Percentiles rank a stretch among this genome's conserved stretches.
These are phyloP conservation scores for Suhomyces xylopsoci DNA, from an alignment of 805 yeast genomes.

Conservation along the genomic window DNA sequence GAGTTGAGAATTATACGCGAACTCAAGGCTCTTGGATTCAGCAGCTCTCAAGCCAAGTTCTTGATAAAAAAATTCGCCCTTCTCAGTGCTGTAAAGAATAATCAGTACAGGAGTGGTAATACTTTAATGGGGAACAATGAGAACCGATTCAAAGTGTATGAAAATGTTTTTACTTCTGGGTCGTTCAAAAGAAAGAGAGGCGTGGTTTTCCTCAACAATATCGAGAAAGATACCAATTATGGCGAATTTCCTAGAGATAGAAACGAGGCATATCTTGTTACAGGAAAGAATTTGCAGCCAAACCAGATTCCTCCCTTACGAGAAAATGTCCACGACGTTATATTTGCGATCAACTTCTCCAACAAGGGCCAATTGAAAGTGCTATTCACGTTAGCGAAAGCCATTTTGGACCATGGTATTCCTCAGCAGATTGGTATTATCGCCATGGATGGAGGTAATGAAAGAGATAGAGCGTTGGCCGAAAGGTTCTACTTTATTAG, in stretches of 20 bases:
- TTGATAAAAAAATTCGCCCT: constrained; percentile 38
- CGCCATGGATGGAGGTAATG: constrained; percentile 48
- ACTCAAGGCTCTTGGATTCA: constrained; percentile 29
- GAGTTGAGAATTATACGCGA: constrained; percentile 24
- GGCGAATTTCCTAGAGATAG: constrained; percentile 39
- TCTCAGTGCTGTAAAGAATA: constrained; percentile 36
- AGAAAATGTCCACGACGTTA: constrained; percentile 72
- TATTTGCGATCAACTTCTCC: constrained; percentile 65
- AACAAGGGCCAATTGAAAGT: constrained; percentile 50
- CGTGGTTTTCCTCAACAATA: constrained; percentile 73
- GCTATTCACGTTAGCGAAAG: constrained; percentile 47
- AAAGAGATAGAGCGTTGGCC: constrained; percentile 26
- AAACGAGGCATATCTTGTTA: constrained; percentile 42
- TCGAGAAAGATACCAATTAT: constrained; percentile 62
- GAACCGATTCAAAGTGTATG: constrained; percentile 33
- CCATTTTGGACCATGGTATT: constrained; percentile 52
- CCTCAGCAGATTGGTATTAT: constrained; percentile 82
- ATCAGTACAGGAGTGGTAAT: constrained; percentile 34
- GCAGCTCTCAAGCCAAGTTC: constrained; percentile 28
- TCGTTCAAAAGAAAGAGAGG: constrained; percentile 24
- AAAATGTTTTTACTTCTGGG: constrained; percentile 18
- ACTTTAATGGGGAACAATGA: constrained; percentile 27
- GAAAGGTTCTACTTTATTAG: constrained; percentile 32
- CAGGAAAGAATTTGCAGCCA: constrained; percentile 22
- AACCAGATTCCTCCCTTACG: constrained; percentile 67